Evolutionary conservation across 768 basidiomycete genomes (phyloP).

Genomic region (Suillus bovinus): DNA sequence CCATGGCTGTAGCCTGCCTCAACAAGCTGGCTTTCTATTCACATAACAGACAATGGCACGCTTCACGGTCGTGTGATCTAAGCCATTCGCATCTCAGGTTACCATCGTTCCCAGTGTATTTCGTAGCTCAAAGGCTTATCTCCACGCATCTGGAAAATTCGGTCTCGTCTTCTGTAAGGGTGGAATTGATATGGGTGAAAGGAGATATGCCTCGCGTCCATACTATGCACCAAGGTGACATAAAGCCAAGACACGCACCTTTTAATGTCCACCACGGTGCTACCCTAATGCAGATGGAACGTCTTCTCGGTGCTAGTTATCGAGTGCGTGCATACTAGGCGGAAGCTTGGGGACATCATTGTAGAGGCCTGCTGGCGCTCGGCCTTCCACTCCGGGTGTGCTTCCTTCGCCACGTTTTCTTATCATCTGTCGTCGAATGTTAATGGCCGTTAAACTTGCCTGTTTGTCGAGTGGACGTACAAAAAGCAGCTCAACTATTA

Average conservation of each 20-base stretch:
- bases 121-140: background rate
- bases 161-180: background rate
- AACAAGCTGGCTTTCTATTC: background rate
- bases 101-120: background rate
- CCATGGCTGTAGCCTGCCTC: background rate
- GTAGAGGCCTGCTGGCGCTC: background rate
- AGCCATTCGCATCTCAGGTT: background rate
- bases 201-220: background rate
- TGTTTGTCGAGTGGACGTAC: slow-evolving; percentile 1
- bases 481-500: background rate
- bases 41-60: background rate
- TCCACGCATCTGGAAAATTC: background rate
- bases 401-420: slow-evolving; percentile 1
- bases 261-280: background rate
- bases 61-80: background rate
- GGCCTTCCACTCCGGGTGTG: background rate
- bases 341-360: background rate
- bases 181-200: background rate
- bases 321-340: background rate
- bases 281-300: background rate
- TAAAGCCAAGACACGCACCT: background rate
- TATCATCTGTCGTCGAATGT: background rate
- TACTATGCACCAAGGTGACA: background rate
- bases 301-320: background rate
- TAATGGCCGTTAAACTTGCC: background rate